Base-by-base conservation (phyloP, 1,139 yeast genomes). In the Suhomyces anneliseae region DNA sequence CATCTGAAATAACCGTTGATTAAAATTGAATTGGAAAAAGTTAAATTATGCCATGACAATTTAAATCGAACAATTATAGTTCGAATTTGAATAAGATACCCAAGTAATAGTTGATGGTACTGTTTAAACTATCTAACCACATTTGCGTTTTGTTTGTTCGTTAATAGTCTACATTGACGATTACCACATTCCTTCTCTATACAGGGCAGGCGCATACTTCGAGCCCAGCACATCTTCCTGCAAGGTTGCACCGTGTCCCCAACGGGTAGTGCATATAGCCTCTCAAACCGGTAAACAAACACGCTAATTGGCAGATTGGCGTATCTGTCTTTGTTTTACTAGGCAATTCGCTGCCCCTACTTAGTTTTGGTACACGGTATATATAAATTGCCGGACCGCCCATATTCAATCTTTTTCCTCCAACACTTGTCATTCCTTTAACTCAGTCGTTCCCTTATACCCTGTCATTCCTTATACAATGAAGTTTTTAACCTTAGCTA, bases 401-500 rank as follows among this genome's bases (percentile, higher is more conserved):
- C 26, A 34, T 26, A 6, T 31, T 36, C 31, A 27, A 12, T 8
- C 9, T 38, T 10, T 7, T 37, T 26, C 32, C 12, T 26, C 27
- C 36, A 14, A 37, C 43, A 33, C 45, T 19, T 39, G 36, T 44
- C 52, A 35, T 29, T 44, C 44, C 44, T 44, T 38, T 35, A 36
- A 34, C 38, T 24, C 42, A 24, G 35, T 38, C 45, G 41, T 29
- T 42, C 41, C 36, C 40, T 11, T 34, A 33, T 37, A 19, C 34
- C 24, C 38, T 31, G 46, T 39, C 35, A 32, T 12, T 35, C 42
- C 38, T 33, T 36, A 15, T 19, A 39, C 10, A 26, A 60, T 60
- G 65, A 58, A 57, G 51, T 54, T 58, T 48, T 48, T 54, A 24
- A 44, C 58, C 45, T 46, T 56, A 27, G 52, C 63, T 36, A 43